Base-by-base conservation (phyloP, 768 basidiomycete genomes). In the Rhodotorula kratochvilovae region DNA sequence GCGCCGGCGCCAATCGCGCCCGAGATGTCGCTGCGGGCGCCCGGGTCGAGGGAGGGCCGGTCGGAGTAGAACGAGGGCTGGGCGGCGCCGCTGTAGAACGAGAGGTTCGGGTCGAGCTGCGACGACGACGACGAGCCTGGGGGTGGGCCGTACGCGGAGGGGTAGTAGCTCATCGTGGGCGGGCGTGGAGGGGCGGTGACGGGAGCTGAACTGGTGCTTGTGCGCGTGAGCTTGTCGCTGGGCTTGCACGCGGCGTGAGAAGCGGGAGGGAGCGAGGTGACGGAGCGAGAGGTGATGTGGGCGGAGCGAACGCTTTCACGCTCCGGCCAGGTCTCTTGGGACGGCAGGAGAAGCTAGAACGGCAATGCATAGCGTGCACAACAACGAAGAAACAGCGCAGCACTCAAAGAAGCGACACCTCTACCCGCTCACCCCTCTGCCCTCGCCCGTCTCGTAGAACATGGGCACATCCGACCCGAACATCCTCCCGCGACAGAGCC, bases 71-170 rank as follows among this genome's bases (percentile, higher is more conserved):
- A 75, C 25, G 56, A 46, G 51, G 62, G 54, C 62, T 70, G 61
- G n/a, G 54, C 42, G 35, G 55, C 36, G 62, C 68, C 42, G 23
- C 66, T 61, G 51, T 78, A 77, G 66, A 77, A 78, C n/a, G 73
- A 66, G 36, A 77, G 68, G 67, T 67, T 71, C n/a, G 60, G 55
- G 35, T 70, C 63, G 50, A 66, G 61, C 33, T 36, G 33, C 35
- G 69, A 45, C 23, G 23, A 27, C 35, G 58, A 59, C 29, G 69
- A 39, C 25, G 23, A 11, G 63, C 23, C 3, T 6, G 25, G 27
- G 23, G 50, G 51, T 7, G 23, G 48, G 29, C 50, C 53, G 54
- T 54, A 53, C 8, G 7, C 23, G 2, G 39, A 48, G n/a, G 17
- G 39, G 65, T 45, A 43, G 57, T 46, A 43, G 46, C 39, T 51